phyloP scores from a whole-genome alignment of 192 early-diverging fungal genomes.

The Umbelopsis vinacea region DNA sequence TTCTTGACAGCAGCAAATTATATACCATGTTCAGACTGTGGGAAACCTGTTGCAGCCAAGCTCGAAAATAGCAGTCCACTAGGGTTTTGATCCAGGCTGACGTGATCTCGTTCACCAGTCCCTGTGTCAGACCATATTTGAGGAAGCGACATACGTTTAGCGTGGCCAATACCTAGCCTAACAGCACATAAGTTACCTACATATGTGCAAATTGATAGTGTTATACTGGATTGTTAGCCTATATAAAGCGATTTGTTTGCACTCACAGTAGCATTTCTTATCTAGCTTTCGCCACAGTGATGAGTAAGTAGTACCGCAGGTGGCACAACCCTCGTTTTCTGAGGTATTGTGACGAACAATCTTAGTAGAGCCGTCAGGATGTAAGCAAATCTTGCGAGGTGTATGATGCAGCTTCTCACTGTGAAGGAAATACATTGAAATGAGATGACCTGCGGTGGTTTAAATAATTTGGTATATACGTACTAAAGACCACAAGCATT shows the following conservation, averaged over 20 bases:
- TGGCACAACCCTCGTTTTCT: neutral
- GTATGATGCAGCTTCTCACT: slow-evolving; percentile 19
- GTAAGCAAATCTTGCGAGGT: slow-evolving; percentile 8
- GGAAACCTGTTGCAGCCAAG: neutral
- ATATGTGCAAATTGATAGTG: too few species aligned
- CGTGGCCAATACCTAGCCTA: slow-evolving; percentile 12
- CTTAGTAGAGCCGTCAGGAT: slow-evolving; percentile 14
- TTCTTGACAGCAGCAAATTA: neutral
- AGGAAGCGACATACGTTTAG: slow-evolving; percentile 11
- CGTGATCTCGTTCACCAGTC: neutral
- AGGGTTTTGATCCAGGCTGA: neutral
- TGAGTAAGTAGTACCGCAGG: neutral
- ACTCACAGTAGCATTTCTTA: slow-evolving; percentile 8
- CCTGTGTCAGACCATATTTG: slow-evolving; percentile 6
- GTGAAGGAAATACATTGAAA: neutral
- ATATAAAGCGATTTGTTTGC: neutral
- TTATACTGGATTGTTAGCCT: neutral
- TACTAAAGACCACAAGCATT: slow-evolving; percentile 20
- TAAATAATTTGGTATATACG: neutral
- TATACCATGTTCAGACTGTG: neutral
- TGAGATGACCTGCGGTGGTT: neutral
- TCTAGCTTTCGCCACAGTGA: slow-evolving; percentile 9
- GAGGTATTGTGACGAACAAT: slow-evolving; percentile 15
- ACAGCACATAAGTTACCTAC: neutral
- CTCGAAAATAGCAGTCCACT: slow-evolving; percentile 15